A percentile compares a stretch with the other conserved stretches of the same genome.
phyloP scores from a whole-genome alignment of 1,139 yeast genomes.

The Yamadazyma dushanensis region DNA sequence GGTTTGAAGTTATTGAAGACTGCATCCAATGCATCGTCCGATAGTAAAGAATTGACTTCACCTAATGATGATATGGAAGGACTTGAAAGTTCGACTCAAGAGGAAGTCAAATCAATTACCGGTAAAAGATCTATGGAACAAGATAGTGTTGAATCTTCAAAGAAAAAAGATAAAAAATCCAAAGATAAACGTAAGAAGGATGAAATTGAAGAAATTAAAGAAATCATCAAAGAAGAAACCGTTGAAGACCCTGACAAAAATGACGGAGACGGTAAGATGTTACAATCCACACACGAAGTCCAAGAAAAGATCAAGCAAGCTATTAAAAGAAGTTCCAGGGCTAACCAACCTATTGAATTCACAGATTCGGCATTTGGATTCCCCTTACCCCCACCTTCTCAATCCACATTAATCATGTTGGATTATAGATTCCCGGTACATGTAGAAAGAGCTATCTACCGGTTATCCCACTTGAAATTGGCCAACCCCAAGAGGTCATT shows the following conservation, averaged over 20 bases:
- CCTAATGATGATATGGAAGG: slow-evolving; percentile 1
- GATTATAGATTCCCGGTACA: slow-evolving; percentile 89
- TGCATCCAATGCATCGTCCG: slow-evolving; percentile 12
- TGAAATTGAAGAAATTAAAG: slow-evolving; percentile 6
- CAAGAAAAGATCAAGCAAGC: slow-evolving; percentile 48
- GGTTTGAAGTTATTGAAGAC: slow-evolving; percentile 15
- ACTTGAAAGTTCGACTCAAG: not conserved
- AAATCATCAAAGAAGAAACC: slow-evolving; percentile 5
- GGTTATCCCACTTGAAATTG: slow-evolving; percentile 86
- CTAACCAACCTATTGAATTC: slow-evolving; percentile 73
- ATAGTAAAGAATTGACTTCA: slow-evolving; percentile 3
- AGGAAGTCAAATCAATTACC: not conserved
- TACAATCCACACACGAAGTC: slow-evolving; percentile 43
- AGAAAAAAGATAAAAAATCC: slow-evolving; percentile 7
- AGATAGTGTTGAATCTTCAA: slow-evolving; percentile 2
- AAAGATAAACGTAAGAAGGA: slow-evolving; percentile 7
- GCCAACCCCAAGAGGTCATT: slow-evolving; percentile 92
- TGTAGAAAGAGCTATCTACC: slow-evolving; percentile 91
- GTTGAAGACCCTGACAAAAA: slow-evolving; percentile 10
- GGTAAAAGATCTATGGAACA: not conserved
- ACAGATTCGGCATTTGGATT: slow-evolving; percentile 85
- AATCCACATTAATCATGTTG: slow-evolving; percentile 73
- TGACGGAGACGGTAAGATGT: slow-evolving; percentile 17
- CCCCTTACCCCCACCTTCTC: slow-evolving; percentile 78
- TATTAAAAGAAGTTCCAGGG: slow-evolving; percentile 43